Conservation (phyloP, 1,139 yeast genomes). For the Nakaseomyces uthaithaninus region DNA sequence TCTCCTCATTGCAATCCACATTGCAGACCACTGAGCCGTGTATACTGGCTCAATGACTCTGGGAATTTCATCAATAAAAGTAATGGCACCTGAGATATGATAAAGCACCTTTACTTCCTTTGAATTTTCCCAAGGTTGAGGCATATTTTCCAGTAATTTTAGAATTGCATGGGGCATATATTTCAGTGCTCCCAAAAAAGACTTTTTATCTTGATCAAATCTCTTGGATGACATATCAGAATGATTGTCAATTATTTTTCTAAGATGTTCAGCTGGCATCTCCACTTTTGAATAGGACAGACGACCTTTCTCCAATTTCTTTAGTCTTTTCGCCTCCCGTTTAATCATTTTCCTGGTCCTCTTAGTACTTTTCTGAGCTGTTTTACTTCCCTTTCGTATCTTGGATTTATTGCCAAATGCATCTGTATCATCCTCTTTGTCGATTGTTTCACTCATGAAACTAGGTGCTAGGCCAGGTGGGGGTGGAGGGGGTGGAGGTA, state of each 20-base stretch:
- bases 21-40: conserved; percentile 90
- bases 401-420: neutral
- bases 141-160: conserved; percentile 90
- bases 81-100: conserved; percentile 88
- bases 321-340: conserved; percentile 23
- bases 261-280: conserved; percentile 90
- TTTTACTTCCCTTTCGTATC: neutral
- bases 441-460: neutral
- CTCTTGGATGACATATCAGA: conserved; percentile 77
- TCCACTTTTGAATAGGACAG: conserved; percentile 60
- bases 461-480: conserved; percentile 6
- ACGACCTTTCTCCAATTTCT: conserved; percentile 35
- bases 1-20: conserved; percentile 88
- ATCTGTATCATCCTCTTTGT: conserved; percentile 7
- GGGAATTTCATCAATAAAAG: conserved; percentile 89
- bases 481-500: conserved; percentile 12
- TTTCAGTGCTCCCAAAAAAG: conserved; percentile 85
- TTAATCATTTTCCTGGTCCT: conserved; percentile 10
- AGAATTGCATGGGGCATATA: conserved; percentile 93
- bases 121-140: conserved; percentile 93
- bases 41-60: conserved; percentile 88
- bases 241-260: conserved; percentile 78
- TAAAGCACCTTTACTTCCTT: conserved; percentile 84
- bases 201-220: conserved; percentile 79
- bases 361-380: neutral